Conservation (phyloP, 345 rosid genomes). For the Syzygium aromaticum region DNA sequence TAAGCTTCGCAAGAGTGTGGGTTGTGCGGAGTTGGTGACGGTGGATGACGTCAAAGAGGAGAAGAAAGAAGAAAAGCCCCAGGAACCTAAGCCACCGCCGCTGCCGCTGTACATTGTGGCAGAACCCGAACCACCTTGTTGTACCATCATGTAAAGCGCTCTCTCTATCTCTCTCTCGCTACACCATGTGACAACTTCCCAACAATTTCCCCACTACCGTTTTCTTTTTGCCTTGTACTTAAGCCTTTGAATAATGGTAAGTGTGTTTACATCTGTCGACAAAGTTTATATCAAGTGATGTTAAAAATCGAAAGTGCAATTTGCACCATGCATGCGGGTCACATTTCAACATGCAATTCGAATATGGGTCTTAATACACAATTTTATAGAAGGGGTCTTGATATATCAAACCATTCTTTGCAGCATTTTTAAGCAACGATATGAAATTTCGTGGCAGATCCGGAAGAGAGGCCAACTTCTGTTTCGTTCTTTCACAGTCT, state of each 20-base stretch:
- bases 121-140: not conserved
- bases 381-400: not conserved
- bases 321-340: not conserved
- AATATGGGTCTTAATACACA: not conserved
- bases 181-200: not conserved
- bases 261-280: not conserved
- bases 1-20: constrained; percentile 1
- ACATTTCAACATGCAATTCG: not conserved
- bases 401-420: not conserved
- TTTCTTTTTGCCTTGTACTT: not conserved
- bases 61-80: not conserved
- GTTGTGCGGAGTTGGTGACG: not conserved
- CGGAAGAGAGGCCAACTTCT: not conserved
- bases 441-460: not conserved
- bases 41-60: not conserved
- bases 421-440: not conserved
- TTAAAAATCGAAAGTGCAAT: not conserved
- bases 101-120: not conserved
- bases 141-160: not conserved
- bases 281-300: not conserved
- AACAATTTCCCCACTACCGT: not conserved
- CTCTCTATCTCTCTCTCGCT: not conserved
- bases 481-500: not conserved
- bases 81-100: not conserved
- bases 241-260: not conserved